phyloP scores from a whole-genome alignment of 176 grass and related monocot genomes.

The Rhipidocladum racemiflorum region DNA sequence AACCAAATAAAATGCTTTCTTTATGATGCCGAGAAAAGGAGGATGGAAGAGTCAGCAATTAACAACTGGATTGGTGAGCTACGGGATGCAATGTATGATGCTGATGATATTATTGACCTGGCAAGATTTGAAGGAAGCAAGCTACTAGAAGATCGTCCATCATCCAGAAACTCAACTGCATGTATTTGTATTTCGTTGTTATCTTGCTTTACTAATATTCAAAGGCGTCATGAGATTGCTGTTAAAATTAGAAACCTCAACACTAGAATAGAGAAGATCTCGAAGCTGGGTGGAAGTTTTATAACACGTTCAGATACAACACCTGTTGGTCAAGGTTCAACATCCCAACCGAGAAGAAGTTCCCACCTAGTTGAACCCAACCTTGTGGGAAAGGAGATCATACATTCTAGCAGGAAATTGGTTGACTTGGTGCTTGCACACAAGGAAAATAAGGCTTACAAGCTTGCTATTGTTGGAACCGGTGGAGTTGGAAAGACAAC shows the following conservation, averaged over 20 bases:
- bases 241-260: neutral
- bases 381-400: no score
- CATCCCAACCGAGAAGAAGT: neutral
- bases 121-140: neutral
- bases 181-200: neutral
- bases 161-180: neutral
- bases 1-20: no score
- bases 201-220: neutral
- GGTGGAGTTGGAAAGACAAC: no score
- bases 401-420: no score
- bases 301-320: no score
- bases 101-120: neutral
- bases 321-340: neutral
- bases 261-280: neutral
- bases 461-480: no score
- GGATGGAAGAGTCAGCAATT: neutral
- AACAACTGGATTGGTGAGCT: conserved; percentile 37
- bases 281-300: no score
- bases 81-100: conserved; percentile 48
- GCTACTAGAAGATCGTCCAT: neutral
- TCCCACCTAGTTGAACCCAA: no score
- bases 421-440: no score
- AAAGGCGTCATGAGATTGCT: neutral
- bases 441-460: no score
- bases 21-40: conserved; percentile 24